These are phyloP conservation scores for Xylariaceae sp. DNA, from an alignment of 2,329 filamentous ascomycete genomes.

Conservation along the genomic window DNA sequence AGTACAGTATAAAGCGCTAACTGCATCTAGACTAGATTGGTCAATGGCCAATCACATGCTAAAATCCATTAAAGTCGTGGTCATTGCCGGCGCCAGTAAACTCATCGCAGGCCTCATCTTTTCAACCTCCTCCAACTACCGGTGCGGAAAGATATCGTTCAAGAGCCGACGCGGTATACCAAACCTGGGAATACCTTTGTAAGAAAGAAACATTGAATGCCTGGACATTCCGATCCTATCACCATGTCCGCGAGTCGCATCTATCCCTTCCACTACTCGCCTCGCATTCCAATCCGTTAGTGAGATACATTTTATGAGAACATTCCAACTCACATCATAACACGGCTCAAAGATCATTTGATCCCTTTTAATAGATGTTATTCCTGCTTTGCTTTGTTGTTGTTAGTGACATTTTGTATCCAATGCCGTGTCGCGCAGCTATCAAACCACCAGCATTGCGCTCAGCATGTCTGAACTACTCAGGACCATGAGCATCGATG, in stretches of 20 bases:
- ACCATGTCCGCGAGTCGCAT: neutral
- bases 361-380: neutral
- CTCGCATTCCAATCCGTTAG: neutral
- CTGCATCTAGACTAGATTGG: neutral
- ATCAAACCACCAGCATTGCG: neutral
- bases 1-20: neutral
- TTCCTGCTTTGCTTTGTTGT: neutral
- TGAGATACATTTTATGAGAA: neutral
- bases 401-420: neutral
- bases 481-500: slow-evolving; percentile 11
- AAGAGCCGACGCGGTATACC: neutral
- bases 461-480: neutral
- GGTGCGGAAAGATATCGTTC: neutral
- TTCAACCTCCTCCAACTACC: too few relatives aligned
- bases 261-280: neutral
- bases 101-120: neutral
- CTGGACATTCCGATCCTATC: neutral
- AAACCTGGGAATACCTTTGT: neutral
- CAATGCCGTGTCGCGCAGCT: neutral
- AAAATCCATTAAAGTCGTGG: neutral
- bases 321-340: neutral
- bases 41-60: neutral
- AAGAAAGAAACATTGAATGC: neutral
- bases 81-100: neutral
- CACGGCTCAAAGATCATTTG: neutral